Conservation (phyloP, 2,329 filamentous ascomycete species). For the Trichoderma breve region DNA sequence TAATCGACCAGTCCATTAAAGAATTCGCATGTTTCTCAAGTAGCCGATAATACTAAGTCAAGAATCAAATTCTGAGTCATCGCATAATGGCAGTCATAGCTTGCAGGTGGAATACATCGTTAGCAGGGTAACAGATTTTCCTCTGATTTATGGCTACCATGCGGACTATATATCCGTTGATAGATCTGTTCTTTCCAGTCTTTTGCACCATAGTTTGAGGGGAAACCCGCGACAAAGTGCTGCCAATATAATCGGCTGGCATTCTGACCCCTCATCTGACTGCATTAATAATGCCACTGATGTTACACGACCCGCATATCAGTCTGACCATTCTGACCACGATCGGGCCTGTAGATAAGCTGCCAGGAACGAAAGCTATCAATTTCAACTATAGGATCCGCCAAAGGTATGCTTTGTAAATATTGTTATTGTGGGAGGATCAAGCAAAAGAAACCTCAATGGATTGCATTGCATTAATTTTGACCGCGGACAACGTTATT, state of each 20-base stretch:
- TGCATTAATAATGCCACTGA: background rate
- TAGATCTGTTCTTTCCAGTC: background rate
- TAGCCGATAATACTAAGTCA: background rate
- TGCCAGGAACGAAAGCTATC: background rate
- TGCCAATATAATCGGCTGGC: background rate
- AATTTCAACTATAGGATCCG: too few relatives aligned
- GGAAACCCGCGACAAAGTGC: background rate
- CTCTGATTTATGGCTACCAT: background rate
- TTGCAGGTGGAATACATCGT: background rate
- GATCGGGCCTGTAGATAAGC: background rate
- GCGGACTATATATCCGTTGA: too few relatives aligned
- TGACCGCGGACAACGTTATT: too few relatives aligned
- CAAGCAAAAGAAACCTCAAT: too few relatives aligned
- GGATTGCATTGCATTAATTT: too few relatives aligned
- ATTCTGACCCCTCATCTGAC: background rate
- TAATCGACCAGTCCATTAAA: background rate
- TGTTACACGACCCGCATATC: background rate
- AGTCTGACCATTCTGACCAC: background rate
- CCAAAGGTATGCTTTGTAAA: too few relatives aligned
- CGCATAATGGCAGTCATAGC: background rate
- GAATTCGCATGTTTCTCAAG: background rate
- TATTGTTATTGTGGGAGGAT: too few relatives aligned
- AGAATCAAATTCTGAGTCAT: background rate
- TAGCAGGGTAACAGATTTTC: background rate
- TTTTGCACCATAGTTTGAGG: background rate